phyloP scores from a whole-genome alignment of 345 rosid genomes.

The Gossypium anomalum region DNA sequence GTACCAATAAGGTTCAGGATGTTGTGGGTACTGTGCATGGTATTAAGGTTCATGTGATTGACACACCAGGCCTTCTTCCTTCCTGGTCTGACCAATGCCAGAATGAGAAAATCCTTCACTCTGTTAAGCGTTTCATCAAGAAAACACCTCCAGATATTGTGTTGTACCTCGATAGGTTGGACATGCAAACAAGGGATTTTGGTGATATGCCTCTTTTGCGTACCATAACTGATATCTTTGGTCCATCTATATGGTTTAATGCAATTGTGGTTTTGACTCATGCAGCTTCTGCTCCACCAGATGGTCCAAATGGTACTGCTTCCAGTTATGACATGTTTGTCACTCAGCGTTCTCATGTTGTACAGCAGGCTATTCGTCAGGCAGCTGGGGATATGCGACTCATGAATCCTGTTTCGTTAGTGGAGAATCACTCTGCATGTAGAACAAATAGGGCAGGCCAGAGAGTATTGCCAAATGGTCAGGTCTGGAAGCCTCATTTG shows the following conservation, averaged over 20 bases:
- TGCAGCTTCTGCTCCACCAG: conserved; percentile 99
- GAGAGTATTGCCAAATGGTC: conserved; percentile 97
- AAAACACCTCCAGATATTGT: conserved; percentile 96
- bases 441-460: conserved; percentile 96
- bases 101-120: conserved; percentile 84
- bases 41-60: conserved; percentile 88
- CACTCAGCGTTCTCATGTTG: conserved; percentile 91
- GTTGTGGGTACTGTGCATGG: conserved; percentile 95
- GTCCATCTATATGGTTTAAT: conserved; percentile 98
- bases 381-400: conserved; percentile 99
- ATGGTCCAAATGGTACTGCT: conserved; percentile 93
- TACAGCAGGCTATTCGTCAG: conserved; percentile 95
- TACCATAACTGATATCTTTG: conserved; percentile 86
- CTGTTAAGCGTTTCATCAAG: conserved; percentile 77
- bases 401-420: conserved; percentile 96
- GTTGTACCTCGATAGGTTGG: conserved; percentile 92
- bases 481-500: conserved; percentile 99
- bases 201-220: conserved; percentile 95
- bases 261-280: conserved; percentile 98
- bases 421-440: conserved; percentile 99
- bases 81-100: conserved; percentile 92
- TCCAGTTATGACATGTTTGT: conserved; percentile 98
- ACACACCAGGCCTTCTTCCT: conserved; percentile 94
- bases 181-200: conserved; percentile 91
- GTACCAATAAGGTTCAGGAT: conserved; percentile 93